Conservation (phyloP, 345 rosid genomes). For the Corchorus olitorius region DNA sequence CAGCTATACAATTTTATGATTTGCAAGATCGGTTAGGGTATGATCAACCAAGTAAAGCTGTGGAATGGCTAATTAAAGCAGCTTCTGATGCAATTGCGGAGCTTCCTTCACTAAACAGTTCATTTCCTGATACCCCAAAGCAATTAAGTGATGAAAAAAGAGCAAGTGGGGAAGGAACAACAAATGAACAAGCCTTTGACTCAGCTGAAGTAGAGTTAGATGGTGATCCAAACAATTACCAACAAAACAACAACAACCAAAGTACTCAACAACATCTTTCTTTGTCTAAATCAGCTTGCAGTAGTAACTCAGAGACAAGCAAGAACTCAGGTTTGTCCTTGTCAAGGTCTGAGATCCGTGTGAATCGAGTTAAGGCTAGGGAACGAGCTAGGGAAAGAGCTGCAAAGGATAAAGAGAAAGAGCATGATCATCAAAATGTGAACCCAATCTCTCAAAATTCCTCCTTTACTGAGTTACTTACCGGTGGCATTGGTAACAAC, state of each 20-base stretch:
- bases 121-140: conserved; percentile 64
- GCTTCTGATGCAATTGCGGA: conserved; percentile 82
- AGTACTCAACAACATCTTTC: conserved; percentile 64
- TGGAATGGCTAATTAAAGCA: conserved; percentile 92
- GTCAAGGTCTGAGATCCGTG: conserved; percentile 62
- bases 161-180: conserved; percentile 31
- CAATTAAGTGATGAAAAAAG: conserved; percentile 67
- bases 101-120: conserved; percentile 74
- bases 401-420: conserved; percentile 82
- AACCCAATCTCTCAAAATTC: conserved; percentile 53
- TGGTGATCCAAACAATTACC: conserved; percentile 38
- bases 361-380: conserved; percentile 63
- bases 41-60: conserved; percentile 98
- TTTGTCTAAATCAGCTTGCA: conserved; percentile 85
- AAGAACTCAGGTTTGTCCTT: conserved; percentile 84
- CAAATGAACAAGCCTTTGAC: conserved; percentile 45
- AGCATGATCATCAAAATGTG: conserved; percentile 39
- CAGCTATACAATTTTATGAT: conserved; percentile 94
- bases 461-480: conserved; percentile 84
- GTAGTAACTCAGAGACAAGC: conserved; percentile 94
- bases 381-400: conserved; percentile 87
- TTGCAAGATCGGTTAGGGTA: conserved; percentile 91
- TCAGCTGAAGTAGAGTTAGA: conserved; percentile 60
- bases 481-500: conserved; percentile 51
- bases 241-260: conserved; percentile 43